Evolutionary conservation across 208 protist genomes (phyloP), one percentile per base, ranked within the genome.

Genomic region (Trypanosoma avium): DNA sequence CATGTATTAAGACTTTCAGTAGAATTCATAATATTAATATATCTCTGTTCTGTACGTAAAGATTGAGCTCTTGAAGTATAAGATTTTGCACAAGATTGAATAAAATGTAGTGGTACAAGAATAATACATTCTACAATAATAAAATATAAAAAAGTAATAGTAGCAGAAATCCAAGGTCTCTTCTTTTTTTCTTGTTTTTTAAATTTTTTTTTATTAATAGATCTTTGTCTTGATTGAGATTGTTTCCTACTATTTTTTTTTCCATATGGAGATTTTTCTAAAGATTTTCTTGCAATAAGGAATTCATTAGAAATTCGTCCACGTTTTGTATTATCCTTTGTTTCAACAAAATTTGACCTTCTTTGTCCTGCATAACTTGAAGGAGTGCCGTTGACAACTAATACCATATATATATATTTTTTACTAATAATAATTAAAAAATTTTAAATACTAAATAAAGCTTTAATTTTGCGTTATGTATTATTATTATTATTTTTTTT

Each of bases 21-120:
- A 12, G 82, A 80, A 64, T 81, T 77, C 74, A 84, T 82, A 12
- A 84, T 75, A n/a, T 67, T 48, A 17, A 80, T 50, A 58, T 72
- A 88, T n/a, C 78, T 68, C 47, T 59, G 29, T 17, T 75, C 77
- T 13, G 77, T 88, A 46, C 77, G 74, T 3, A 38, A 33, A 12
- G 56, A 68, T 43, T 88, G 77, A 35, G 71, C 42, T 19, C 77
- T 60, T 24, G 56, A 49, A 0, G 77, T 60, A 48, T 77, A 82
- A 17, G 59, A 52, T 58, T 70, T 65, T 15, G 77, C n/a, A 53
- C 67, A 80, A 19, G 10, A 29, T 24, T 57, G 52, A 15, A 67
- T 33, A 9, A 32, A 15, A 33, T 22, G 50, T 48, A 67, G n/a
- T 27, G 67, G 67, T 19, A 10, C 17, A 8, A 66, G 26, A 54